Percentiles rank a stretch among this genome's conserved stretches.
These are phyloP conservation scores for Coemansia guatemalensis DNA, from an alignment of 192 early-diverging fungal genomes.

Conservation along the genomic window DNA sequence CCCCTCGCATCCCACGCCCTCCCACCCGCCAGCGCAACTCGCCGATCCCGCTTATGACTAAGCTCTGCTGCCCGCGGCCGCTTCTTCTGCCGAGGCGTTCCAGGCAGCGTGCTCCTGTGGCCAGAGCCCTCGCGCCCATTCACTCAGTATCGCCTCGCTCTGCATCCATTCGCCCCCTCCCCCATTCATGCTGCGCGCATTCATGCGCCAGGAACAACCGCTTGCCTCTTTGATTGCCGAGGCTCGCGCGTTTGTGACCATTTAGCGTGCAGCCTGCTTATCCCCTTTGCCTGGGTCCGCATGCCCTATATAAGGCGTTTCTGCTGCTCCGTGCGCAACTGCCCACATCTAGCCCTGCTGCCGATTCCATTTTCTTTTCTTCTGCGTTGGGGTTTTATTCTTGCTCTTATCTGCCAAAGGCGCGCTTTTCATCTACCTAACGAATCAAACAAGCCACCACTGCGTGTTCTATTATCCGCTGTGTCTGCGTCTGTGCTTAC, in stretches of 20 bases:
- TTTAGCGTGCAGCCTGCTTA: slow-evolving; percentile 5
- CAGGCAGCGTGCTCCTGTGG: too few relatives aligned
- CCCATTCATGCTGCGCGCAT: slow-evolving; percentile 18
- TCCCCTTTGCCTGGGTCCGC: neutral
- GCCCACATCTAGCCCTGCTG: neutral
- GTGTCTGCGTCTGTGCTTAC: neutral
- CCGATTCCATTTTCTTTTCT: neutral
- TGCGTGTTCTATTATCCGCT: too few relatives aligned
- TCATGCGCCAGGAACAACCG: neutral
- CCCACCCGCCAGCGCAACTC: neutral
- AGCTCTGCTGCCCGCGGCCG: too few relatives aligned
- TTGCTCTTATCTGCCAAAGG: neutral
- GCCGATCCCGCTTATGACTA: too few relatives aligned
- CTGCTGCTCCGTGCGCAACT: neutral
- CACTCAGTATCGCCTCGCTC: too few relatives aligned
- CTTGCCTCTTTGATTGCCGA: slow-evolving; percentile 11
- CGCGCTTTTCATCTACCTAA: too few relatives aligned
- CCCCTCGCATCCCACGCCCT: neutral
- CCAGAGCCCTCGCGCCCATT: neutral
- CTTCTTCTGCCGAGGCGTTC: too few relatives aligned
- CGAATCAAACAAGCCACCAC: too few relatives aligned
- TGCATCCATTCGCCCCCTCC: neutral
- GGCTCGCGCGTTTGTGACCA: slow-evolving; percentile 10
- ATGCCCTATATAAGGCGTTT: slow-evolving; percentile 3
- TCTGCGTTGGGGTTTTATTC: slow-evolving; percentile 1